phyloP scores from a whole-genome alignment of 2,329 filamentous ascomycete genomes.

The Colletotrichum sp. region DNA sequence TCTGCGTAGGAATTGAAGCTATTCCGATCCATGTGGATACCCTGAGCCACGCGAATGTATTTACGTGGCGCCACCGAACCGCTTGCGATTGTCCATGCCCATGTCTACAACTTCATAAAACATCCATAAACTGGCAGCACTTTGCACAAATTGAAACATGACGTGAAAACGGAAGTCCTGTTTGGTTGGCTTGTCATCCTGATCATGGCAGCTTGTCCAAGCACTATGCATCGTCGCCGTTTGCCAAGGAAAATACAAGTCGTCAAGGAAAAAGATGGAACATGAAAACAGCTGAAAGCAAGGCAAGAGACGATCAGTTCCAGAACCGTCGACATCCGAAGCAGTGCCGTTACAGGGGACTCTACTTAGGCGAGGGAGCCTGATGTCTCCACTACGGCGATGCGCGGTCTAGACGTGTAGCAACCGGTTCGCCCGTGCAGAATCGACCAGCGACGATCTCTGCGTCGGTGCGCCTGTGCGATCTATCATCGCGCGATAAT shows the following conservation, averaged over 20 bases:
- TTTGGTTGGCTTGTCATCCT: background rate
- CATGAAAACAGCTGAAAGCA: background rate
- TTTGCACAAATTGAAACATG: background rate
- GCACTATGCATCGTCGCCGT: background rate
- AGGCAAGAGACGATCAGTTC: background rate
- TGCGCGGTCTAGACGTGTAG: background rate
- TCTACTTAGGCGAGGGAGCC: background rate
- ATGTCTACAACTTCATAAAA: background rate
- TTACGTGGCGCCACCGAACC: background rate
- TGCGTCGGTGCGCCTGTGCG: background rate
- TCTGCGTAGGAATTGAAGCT: background rate
- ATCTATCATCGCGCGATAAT: background rate
- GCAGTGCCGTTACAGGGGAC: background rate
- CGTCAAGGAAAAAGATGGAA: background rate
- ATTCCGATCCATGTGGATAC: background rate
- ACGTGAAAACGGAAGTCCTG: background rate
- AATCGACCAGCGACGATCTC: background rate
- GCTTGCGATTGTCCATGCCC: background rate
- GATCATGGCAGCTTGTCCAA: background rate
- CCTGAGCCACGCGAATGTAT: background rate
- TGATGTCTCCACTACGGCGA: background rate
- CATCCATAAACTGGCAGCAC: background rate
- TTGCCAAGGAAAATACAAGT: background rate
- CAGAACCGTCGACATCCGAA: background rate
- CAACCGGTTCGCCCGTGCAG: background rate